Evolutionary conservation across 2,329 filamentous ascomycete species (phyloP), one percentile per base, ranked within the genome.

Genomic region (Aspergillus sp.): DNA sequence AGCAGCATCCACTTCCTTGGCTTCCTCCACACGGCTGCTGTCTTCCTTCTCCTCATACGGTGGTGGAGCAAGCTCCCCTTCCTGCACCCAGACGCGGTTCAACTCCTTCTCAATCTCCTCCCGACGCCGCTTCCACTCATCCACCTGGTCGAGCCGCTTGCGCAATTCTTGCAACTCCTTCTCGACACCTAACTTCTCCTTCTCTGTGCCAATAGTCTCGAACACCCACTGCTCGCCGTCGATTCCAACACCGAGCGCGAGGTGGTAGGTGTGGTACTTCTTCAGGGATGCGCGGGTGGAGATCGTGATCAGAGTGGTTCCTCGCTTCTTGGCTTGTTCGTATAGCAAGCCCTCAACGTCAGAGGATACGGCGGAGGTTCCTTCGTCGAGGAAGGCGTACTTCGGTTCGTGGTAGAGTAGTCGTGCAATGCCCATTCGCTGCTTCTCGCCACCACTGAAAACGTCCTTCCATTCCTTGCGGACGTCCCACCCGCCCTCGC

Each of bases 381-480:
- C 91, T 68, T 98, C 93, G 52, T 98, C 93, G 48, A 98, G 82
- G 59, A 98, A 88, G 2, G 89, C 93, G 63, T 94, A 98, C 50
- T 85, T 78, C 10, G 93, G 93, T 70, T 97, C 91, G 62, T 98
- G 93, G 62, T 98, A 98, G 36, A 97, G 73, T 43, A 98, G 67
- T 40, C 93, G 76, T 3, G 94, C 91, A 58, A 98, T 88, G 0
- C 82, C 88, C 79, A 98, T 88, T 26, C 93, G 78, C 71, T 98
- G 93, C 73, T 98, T 98, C 75, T 98, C 93, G 8, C 93, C 93
- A 35, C 93, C 93, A 54, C 85, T 91, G n/a, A 98, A 76, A 4
- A 98, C 88, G 57, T 97, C 91, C 70, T 97, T 96, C 93, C 93
- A 98, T 63, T 95, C 90, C 69, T 98, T 97, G 47, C 88, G 80